Base-by-base conservation (phyloP, 1,139 yeast genomes). In the Suhomyces atakaporum region DNA sequence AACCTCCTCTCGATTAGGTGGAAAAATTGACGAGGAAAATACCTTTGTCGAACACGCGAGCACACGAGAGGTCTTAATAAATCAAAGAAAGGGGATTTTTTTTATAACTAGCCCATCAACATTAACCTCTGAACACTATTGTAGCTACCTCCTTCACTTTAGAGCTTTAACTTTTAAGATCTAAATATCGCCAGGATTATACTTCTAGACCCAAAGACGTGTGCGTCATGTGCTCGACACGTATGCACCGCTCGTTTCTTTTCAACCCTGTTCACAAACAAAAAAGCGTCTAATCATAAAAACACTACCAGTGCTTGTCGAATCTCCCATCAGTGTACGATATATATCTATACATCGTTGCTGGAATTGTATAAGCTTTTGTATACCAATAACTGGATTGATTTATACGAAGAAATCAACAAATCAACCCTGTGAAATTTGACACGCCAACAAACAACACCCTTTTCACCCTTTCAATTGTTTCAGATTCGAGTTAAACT, bases 141-240 rank as follows among this genome's bases (percentile, higher is more conserved):
- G 20, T 18, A 18, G 20, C 20, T 8, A 8, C 20, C 20, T 18
- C 20, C n/a, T n/a, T n/a, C n/a, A n/a, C n/a, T n/a, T n/a, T n/a
- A n/a, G n/a, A n/a, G n/a, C n/a, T n/a, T n/a, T n/a, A n/a, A n/a
- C n/a, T n/a, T n/a, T n/a, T n/a, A n/a, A n/a, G n/a, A n/a, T n/a
- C n/a, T n/a, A n/a, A n/a, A n/a, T n/a, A n/a, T n/a, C n/a, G n/a
- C 15, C 19, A 5, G 16, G 18, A 4, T 10, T 21, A 9, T 19
- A 3, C 4, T 13, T 16, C 31, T 14, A 15, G n/a, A 14, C 29
- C 15, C 22, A 11, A 25, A 22, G 33, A 36, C 36, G 33, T 36
- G 39, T 29, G 34, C 31, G 31, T 15, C 31, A 33, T 29, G 40
- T 33, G 40, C 36, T 29, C 31, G 37, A 37, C 40, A 37, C 40